Evolutionary conservation across 2,329 filamentous ascomycete species (phyloP), one percentile per base, ranked within the genome.

Genomic region (Diatrype stigma): DNA sequence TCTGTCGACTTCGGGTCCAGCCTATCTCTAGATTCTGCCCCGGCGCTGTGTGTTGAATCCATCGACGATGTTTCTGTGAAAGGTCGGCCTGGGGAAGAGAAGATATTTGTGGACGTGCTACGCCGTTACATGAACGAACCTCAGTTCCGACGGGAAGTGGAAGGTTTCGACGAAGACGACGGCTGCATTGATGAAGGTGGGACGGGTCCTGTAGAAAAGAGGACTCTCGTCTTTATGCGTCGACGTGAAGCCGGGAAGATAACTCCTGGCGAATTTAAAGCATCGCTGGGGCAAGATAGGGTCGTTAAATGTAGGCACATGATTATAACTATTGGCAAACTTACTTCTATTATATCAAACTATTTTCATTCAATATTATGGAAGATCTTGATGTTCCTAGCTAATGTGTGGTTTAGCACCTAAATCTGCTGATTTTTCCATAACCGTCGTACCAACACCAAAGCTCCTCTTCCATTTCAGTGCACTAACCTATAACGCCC

Each of bases 401-500:
- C 40, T 44, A 5, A 44, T 44, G 11, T 26, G 22, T 44, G 34
- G 40, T 26, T 12, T 16, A 73, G 72, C 66, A 47, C 66, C 67
- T 26, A 62, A 67, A 48, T 38, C 61, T 0, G 67, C 74, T 7
- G 64, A 65, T 16, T 68, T 71, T 54, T 63, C 64, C 21, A 64
- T 87, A 59, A 71, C 73, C 0, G 71, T 96, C 22, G 79, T 72
- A 0, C 90, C 91, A 1, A 85, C 85, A 2, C 75, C 81, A 2
- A 74, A 80, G 4, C 80, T 96, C 4, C 82, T 99, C 49, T 96
- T 96, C 72, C 84, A 92, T 52, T 97, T 93, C 75, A 94, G 88
- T 19, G 91, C 91, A 0, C 80, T 99, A 32, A 93, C 89, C 2
- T 92, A 90, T 75, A 99, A 99, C 69, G 90, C 90, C 1, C 94